Conservation (phyloP, 2,329 filamentous ascomycete genomes). For the Monilinia aucupariae region DNA sequence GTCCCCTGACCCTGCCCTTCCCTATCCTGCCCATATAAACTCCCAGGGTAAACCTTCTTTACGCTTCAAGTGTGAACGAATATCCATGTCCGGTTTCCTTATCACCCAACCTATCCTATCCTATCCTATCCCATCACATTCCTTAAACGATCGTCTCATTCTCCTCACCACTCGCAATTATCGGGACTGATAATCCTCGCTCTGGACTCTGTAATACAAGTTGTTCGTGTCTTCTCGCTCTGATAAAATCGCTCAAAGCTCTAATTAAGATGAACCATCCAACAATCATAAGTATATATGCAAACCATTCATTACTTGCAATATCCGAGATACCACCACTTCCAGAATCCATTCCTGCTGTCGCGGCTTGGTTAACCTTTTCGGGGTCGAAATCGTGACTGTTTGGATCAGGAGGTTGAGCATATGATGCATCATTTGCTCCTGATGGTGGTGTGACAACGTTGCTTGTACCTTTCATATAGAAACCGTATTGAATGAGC, state of each 20-base stretch:
- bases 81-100: conserved; percentile 8
- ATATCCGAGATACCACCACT: conserved; percentile 51
- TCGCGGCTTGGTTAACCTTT: conserved; percentile 48
- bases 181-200: conserved; percentile 73
- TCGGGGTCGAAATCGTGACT: conserved; percentile 80
- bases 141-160: conserved; percentile 68
- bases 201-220: conserved; percentile 90
- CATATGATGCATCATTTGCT: conserved; percentile 50
- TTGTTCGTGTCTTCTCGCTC: conserved; percentile 84
- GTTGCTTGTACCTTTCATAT: conserved; percentile 67
- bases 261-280: conserved; percentile 98
- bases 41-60: conserved; percentile 12
- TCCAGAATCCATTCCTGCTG: conserved; percentile 36
- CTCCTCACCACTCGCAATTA: conserved; percentile 81
- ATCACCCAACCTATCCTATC: not conserved
- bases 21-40: conserved; percentile 14
- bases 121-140: not conserved
- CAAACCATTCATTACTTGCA: conserved; percentile 76
- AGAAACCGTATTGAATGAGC: conserved; percentile 93
- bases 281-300: conserved; percentile 90
- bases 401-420: conserved; percentile 79
- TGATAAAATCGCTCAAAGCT: conserved; percentile 84
- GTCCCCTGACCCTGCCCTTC: not conserved
- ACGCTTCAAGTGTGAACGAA: conserved; percentile 5
- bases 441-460: conserved; percentile 38